phyloP scores from a whole-genome alignment of 2,329 filamentous ascomycete genomes.

The Bimuria novae-zelandiae region DNA sequence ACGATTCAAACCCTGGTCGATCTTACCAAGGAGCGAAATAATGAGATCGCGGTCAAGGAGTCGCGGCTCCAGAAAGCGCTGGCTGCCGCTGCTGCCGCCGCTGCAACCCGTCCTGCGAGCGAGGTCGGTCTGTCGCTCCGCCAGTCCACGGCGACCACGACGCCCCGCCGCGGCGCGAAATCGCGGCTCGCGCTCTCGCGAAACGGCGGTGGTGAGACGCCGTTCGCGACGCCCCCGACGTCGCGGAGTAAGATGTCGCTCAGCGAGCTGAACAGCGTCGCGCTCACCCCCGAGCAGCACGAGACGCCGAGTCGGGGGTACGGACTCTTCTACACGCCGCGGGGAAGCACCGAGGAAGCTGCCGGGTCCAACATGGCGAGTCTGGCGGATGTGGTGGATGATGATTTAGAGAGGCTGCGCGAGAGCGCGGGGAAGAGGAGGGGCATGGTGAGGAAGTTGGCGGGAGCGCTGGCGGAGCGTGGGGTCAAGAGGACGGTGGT shows the following conservation, averaged over 20 bases:
- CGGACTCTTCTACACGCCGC: constrained; percentile 42
- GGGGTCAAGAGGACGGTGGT: constrained; percentile 37
- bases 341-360: constrained; percentile 27
- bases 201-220: constrained; percentile 26
- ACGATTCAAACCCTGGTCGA: constrained; percentile 92
- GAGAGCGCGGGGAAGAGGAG: constrained; percentile 43
- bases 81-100: not conserved
- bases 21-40: constrained; percentile 89
- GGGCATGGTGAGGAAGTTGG: constrained; percentile 46
- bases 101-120: not conserved
- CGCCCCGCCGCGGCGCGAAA: constrained; percentile 20
- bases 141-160: constrained; percentile 24
- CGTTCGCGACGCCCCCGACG: constrained; percentile 46
- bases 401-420: constrained; percentile 45
- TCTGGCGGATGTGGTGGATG: constrained; percentile 48
- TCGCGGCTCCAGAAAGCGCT: constrained; percentile 75
- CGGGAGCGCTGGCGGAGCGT: constrained; percentile 40
- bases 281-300: constrained; percentile 37
- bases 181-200: constrained; percentile 27
- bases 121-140: not conserved
- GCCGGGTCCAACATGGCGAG: constrained; percentile 33
- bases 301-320: constrained; percentile 36
- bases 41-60: constrained; percentile 88
- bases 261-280: constrained; percentile 33
- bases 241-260: constrained; percentile 39